Percentiles rank a stretch among this genome's conserved stretches.
These are phyloP conservation scores for Tausonia pullulans DNA, from an alignment of 1,284 basidiomycete genomes.

Conservation along the genomic window DNA sequence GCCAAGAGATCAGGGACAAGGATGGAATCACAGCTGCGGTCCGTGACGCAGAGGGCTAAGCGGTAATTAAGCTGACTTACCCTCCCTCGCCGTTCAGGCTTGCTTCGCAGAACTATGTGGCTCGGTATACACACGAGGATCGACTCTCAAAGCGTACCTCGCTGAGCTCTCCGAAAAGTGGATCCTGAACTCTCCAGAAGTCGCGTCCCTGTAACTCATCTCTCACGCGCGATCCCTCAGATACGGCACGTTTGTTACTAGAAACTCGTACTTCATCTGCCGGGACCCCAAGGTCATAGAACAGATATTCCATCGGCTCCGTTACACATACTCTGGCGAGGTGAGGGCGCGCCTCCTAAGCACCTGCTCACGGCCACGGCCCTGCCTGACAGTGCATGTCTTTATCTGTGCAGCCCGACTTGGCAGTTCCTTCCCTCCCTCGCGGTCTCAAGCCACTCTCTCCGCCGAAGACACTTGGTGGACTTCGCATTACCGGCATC, in stretches of 20 bases:
- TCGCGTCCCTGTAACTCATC: no score
- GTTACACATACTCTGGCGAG: constrained; percentile 40
- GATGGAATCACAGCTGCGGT: constrained; percentile 70
- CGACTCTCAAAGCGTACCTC: constrained; percentile 48
- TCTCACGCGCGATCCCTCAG: constrained; percentile 4
- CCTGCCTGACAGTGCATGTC: background rate
- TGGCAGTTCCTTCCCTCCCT: background rate
- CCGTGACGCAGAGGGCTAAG: constrained; percentile 17
- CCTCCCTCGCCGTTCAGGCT: constrained; percentile 34
- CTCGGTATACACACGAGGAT: constrained; percentile 42
- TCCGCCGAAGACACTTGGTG: constrained; percentile 47
- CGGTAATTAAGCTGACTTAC: no score
- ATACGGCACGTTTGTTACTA: constrained; percentile 36
- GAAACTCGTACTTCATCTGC: constrained; percentile 71
- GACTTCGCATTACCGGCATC: constrained; percentile 48
- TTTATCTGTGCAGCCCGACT: background rate
- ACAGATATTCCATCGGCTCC: constrained; percentile 52
- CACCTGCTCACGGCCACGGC: background rate
- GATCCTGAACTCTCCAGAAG: constrained; percentile 16
- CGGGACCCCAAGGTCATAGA: constrained; percentile 50
- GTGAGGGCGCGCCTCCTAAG: constrained; percentile 28
- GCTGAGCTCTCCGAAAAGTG: constrained; percentile 54
- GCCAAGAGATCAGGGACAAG: constrained; percentile 62
- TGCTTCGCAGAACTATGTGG: constrained; percentile 56
- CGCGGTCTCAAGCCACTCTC: constrained; percentile 9